Evolutionary conservation across 2,329 filamentous ascomycete species (phyloP), one percentile per base, ranked within the genome.

Genomic region (Parastagonospora avenae): DNA sequence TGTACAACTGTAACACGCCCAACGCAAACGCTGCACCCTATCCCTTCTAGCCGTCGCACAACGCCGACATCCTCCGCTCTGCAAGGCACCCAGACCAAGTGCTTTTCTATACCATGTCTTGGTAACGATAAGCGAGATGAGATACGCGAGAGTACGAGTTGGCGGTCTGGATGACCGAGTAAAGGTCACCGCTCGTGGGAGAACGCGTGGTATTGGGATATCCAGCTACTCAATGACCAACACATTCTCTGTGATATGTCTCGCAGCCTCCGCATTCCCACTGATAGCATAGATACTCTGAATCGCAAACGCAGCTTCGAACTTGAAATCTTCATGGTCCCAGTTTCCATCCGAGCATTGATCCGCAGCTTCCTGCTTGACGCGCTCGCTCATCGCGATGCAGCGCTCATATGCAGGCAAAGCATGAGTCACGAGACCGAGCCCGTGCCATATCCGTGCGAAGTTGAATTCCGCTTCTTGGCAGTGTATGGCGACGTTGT

Each of bases 381-480:
- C 79, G 39, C 75, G 64, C 40, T 75, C 73, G 32, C 79, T 78
- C 31, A 86, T 60, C 28, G 74, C 68, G 37, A 88, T 72, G 31
- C 82, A 83, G 31, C 74, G 77, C 57, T 85, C 78, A 69, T 97
- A 97, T 46, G 85, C 88, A 16, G 85, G 80, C 4, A 90, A 76
- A 0, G 92, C 91, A 27, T 95, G 75, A 66, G 90, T 85, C 15
- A 82, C 79, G 50, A 95, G 76, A 0, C 90, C 90, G 9, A 95
- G 77, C 50, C 87, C 80, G 70, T 94, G 89, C 78, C 89, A 94
- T 24, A 86, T 83, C 16, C 91, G 80, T 1, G 83, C 91, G 41
- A 92, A 80, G 64, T 96, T 96, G 76, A 88, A 95, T 66, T 90
- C 87, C 7, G 90, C 90, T 73, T 96, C 91, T 67, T 91, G 88